Percentiles rank a stretch among this genome's conserved stretches.
Evolutionary conservation across 225 moss, liverwort and hornwort genomes (phyloP).

Genomic region (Physcomitrium patens): DNA sequence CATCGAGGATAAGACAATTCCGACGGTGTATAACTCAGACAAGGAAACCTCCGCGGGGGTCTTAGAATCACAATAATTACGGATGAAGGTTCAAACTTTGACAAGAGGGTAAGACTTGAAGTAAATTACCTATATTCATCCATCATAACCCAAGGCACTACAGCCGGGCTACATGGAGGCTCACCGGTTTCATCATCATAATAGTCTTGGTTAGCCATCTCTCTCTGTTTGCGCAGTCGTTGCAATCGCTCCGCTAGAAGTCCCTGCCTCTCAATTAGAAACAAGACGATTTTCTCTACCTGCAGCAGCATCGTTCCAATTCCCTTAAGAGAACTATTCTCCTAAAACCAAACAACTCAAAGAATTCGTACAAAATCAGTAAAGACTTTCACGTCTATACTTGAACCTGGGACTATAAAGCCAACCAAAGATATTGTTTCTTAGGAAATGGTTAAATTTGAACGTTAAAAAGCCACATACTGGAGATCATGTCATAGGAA

Average conservation of each 20-base stretch:
- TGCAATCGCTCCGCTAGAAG: constrained; percentile 82
- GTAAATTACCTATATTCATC: constrained; percentile 58
- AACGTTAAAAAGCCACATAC: neutral
- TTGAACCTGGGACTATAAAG: neutral
- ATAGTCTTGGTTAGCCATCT: constrained; percentile 36
- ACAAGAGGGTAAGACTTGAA: neutral
- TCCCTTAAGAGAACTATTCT: neutral
- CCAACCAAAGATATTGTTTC: neutral
- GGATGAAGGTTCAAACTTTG: neutral
- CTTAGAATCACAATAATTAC: neutral
- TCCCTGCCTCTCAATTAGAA: constrained; percentile 91
- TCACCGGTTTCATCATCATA: constrained; percentile 31
- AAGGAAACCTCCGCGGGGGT: neutral
- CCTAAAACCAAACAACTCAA: neutral
- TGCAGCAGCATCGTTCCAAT: constrained; percentile 39
- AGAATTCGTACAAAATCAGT: neutral
- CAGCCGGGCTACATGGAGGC: constrained; percentile 29
- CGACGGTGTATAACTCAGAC: constrained; percentile 6
- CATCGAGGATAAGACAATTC: constrained; percentile 23
- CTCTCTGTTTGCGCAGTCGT: constrained; percentile 61
- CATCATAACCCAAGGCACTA: constrained; percentile 53
- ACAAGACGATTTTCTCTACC: constrained; percentile 93
- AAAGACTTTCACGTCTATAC: neutral
- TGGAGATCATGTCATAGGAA: neutral
- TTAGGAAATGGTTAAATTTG: neutral